Evolutionary conservation across 345 rosid genomes (phyloP).

Genomic region (Cardamine chenopodiifolia): DNA sequence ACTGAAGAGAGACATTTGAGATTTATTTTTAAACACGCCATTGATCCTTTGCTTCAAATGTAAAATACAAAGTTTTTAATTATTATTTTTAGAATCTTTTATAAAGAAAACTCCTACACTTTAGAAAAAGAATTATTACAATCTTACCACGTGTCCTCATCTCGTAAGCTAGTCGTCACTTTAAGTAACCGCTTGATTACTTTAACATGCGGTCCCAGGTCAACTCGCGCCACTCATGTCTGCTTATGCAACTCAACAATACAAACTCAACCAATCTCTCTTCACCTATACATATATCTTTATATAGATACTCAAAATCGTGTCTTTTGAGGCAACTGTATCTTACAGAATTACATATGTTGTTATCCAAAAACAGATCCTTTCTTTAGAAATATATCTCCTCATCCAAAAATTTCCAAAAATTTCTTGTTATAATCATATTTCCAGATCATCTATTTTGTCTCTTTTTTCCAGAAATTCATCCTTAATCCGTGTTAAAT

Average conservation of each 20-base stretch:
- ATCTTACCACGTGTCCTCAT: background rate
- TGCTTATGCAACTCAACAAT: background rate
- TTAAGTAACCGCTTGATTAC: constrained; percentile 30
- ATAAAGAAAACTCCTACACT: background rate
- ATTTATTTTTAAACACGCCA: too few relatives aligned
- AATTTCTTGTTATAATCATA: background rate
- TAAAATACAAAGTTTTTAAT: background rate
- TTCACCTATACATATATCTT: background rate
- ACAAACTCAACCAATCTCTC: constrained; percentile 5
- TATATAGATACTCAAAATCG: constrained; percentile 37
- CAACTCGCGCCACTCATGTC: constrained; percentile 30
- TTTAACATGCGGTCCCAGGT: constrained; percentile 26
- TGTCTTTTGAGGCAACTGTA: constrained; percentile 37
- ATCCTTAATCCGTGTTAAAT: constrained; percentile 23
- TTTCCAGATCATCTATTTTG: constrained; percentile 20
- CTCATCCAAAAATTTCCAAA: constrained; percentile 13
- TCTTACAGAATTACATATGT: constrained; percentile 27
- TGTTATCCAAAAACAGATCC: background rate
- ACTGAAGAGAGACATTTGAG: too few relatives aligned
- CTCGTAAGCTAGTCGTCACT: constrained; percentile 29
- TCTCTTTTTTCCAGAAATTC: constrained; percentile 19
- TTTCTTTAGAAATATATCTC: background rate
- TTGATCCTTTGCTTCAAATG: background rate
- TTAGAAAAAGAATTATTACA: background rate
- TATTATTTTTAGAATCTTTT: background rate